Evolutionary conservation across 139 green algal genomes (phyloP).

Genomic region (Helicosporidium sp.): DNA sequence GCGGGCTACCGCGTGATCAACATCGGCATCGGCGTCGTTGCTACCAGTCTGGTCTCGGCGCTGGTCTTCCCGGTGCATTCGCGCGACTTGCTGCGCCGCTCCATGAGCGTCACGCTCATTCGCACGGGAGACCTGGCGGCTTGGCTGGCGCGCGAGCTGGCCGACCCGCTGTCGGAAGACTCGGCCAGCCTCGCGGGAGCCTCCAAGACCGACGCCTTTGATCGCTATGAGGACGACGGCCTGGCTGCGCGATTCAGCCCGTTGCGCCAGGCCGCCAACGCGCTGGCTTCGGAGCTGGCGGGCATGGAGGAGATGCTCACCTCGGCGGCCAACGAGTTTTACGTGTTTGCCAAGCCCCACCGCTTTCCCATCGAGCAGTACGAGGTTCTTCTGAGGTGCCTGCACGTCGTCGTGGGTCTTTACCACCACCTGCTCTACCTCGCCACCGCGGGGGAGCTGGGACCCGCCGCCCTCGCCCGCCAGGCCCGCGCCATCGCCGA

Average conservation of each 20-base stretch:
- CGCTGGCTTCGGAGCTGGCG: conserved; percentile 1
- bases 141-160: conserved; percentile 1
- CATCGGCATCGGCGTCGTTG: neutral
- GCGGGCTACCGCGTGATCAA: conserved; percentile 3
- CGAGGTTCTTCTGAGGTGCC: too few species aligned
- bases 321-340: conserved; percentile 1
- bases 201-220: neutral
- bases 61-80: conserved; percentile 5
- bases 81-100: conserved; percentile 1
- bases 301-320: conserved; percentile 5
- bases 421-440: too few species aligned
- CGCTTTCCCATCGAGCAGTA: conserved; percentile 12
- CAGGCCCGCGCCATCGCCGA: neutral
- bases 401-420: too few species aligned
- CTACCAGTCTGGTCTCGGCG: conserved; percentile 1
- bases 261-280: neutral
- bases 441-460: neutral
- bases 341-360: neutral
- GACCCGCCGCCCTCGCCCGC: neutral
- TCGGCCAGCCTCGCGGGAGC: too few species aligned
- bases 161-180: too few species aligned
- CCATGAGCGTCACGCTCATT: conserved; percentile 3
- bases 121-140: conserved; percentile 2
- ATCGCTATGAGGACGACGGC: conserved; percentile 10
- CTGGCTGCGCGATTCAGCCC: conserved; percentile 1